Evolutionary conservation across 768 basidiomycete species (phyloP).

Genomic region (Kwoniella shandongensis): DNA sequence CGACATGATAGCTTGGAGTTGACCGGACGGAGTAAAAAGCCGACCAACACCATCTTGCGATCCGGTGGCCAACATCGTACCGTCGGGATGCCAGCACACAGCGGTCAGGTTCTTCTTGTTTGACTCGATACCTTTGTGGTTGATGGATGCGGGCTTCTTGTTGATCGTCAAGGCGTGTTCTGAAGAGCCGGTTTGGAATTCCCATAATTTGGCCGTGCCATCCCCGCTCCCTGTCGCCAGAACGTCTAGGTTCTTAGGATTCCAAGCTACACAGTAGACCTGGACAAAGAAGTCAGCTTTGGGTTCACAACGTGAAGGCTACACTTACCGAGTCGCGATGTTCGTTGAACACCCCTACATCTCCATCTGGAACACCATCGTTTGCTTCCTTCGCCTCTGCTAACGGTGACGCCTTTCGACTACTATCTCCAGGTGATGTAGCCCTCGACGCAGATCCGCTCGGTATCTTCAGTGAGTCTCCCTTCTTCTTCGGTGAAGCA

Average conservation of each 20-base stretch:
- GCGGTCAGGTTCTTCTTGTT: slow-evolving; percentile 40
- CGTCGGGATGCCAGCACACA: slow-evolving; percentile 50
- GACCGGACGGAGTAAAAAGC: slow-evolving; percentile 42
- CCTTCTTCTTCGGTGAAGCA: slow-evolving; percentile 12
- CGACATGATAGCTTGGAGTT: slow-evolving; percentile 39
- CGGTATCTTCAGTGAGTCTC: slow-evolving; percentile 4
- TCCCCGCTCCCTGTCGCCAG: slow-evolving; percentile 43
- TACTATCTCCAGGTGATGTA: slow-evolving; percentile 2
- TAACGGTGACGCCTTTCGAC: slow-evolving; percentile 10
- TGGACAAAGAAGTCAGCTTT: slow-evolving; percentile 1
- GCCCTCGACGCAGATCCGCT: slow-evolving; percentile 6
- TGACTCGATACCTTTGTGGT: slow-evolving; percentile 42
- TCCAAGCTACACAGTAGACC: slow-evolving; percentile 48
- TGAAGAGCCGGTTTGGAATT: slow-evolving; percentile 26
- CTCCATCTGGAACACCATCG: slow-evolving; percentile 15
- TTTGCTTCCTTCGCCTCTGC: slow-evolving; percentile 6
- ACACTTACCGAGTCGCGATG: slow-evolving; percentile 35
- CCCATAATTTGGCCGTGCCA: slow-evolving; percentile 46
- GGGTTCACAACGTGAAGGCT: background rate
- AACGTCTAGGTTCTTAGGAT: slow-evolving; percentile 40
- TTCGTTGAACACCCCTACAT: slow-evolving; percentile 23
- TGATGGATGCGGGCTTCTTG: slow-evolving; percentile 26
- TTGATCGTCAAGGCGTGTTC: background rate
- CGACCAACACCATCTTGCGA: slow-evolving; percentile 46
- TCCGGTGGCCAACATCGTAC: slow-evolving; percentile 46